A percentile compares a stretch with the other conserved stretches of the same genome.
Evolutionary conservation across 202 grass and related monocot genomes (phyloP).

Genomic region (Carex arenaria): DNA sequence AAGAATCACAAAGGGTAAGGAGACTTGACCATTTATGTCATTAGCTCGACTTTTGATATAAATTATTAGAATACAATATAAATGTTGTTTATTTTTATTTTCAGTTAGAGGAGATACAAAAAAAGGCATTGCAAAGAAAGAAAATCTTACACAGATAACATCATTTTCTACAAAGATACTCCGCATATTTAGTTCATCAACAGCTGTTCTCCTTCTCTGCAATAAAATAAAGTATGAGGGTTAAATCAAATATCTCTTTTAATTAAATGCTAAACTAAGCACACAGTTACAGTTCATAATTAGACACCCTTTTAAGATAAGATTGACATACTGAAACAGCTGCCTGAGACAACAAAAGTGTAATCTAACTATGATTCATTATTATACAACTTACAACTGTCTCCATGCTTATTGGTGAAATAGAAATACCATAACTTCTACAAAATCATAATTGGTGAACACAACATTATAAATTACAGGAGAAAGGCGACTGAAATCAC

Average conservation of each 20-base stretch:
- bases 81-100: neutral
- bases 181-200: slow-evolving; percentile 97
- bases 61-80: neutral
- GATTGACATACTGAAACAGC: neutral
- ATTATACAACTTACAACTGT: neutral
- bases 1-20: neutral
- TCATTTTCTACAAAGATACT: slow-evolving; percentile 84
- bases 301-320: neutral
- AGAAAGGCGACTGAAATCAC: slow-evolving; percentile 23
- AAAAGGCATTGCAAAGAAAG: neutral
- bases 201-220: slow-evolving; percentile 92
- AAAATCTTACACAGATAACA: slow-evolving; percentile 76
- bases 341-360: neutral
- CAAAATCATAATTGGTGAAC: neutral
- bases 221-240: neutral
- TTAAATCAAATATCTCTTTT: neutral
- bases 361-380: neutral
- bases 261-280: neutral
- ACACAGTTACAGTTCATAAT: neutral
- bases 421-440: neutral
- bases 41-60: neutral
- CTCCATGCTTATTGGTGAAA: neutral
- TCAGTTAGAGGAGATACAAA: neutral
- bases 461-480: neutral
- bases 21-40: neutral